Evolutionary conservation across 2,329 filamentous ascomycete genomes (phyloP), one percentile per base, ranked within the genome.

Genomic region (Fusarium longipes): DNA sequence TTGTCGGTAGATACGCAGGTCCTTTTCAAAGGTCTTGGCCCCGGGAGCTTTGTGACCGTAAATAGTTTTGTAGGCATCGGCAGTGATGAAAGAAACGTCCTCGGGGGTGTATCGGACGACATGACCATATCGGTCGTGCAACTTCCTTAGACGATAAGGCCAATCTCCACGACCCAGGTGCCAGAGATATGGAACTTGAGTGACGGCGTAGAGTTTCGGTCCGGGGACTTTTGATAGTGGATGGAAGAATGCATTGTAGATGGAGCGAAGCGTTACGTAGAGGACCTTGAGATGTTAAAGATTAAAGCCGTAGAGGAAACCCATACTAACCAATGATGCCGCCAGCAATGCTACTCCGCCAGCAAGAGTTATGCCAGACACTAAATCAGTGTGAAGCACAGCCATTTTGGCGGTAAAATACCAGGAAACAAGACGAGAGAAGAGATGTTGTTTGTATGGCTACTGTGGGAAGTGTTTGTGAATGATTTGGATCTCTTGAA

Each of bases 51-150:
- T 61, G 11, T 61, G 58, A 0, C 47, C 56, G 1, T 61, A 61
- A 0, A 61, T 61, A 1, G 36, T 61, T 3, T 61, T 61, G 3
- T 20, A 24, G 2, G 58, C 58, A 24, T 44, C 47, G 4, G 33
- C 56, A 1, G 58, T 61, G 8, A 61, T 61, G 14, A 61, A 61
- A 1, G 58, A 61, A 5, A 61, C 56, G 6, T 61, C 58, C 3
- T 17, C 25, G 1, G 47, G 33, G 0, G 45, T 29, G 5, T 22
- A 53, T 36, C 58, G 20, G 2, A 61, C 56, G 4, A 39, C 47
- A 18, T 56, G 56, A 2, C 58, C 58, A 7, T 61, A 61, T 15
- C 12, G 29, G 1, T 61, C 33, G 24, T 61, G 58, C 0, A 61
- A 9, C 1, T 45, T 29, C 10, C 9, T 12, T 1, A 61, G 57